These are phyloP conservation scores for Zymoseptoria crescenta DNA, from an alignment of 2,329 filamentous ascomycete species.

Conservation along the genomic window DNA sequence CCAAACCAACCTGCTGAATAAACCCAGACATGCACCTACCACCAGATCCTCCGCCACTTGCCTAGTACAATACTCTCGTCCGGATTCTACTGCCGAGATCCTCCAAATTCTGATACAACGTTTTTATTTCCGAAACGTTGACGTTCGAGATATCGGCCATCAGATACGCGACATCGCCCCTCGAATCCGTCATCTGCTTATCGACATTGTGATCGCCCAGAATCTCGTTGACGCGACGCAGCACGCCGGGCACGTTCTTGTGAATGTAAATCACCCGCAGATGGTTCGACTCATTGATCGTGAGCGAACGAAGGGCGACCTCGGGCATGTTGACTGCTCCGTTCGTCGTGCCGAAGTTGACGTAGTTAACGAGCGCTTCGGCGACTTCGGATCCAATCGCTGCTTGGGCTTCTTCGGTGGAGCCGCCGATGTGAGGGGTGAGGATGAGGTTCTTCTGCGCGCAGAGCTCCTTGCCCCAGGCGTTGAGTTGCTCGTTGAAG, in stretches of 20 bases:
- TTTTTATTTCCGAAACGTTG: slow-evolving; percentile 70
- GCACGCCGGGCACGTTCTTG: slow-evolving; percentile 89
- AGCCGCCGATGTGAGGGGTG: slow-evolving; percentile 93
- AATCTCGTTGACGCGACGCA: slow-evolving; percentile 91
- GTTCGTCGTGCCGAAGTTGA: slow-evolving; percentile 87
- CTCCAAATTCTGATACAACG: slow-evolving; percentile 76
- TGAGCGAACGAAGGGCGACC: slow-evolving; percentile 80
- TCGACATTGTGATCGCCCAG: slow-evolving; percentile 94
- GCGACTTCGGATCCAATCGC: slow-evolving; percentile 92
- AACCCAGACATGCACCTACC: not conserved
- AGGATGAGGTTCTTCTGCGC: slow-evolving; percentile 86
- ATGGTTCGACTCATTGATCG: slow-evolving; percentile 79
- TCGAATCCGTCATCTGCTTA: slow-evolving; percentile 96
- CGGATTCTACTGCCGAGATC: slow-evolving; percentile 48
- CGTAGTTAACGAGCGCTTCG: slow-evolving; percentile 82
- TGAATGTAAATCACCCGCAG: slow-evolving; percentile 95
- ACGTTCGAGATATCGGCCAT: slow-evolving; percentile 97
- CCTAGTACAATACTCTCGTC: slow-evolving; percentile 42
- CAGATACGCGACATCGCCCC: slow-evolving; percentile 87
- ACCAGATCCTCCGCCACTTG: not conserved
- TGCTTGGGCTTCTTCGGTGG: slow-evolving; percentile 93
- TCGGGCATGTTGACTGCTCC: slow-evolving; percentile 97
- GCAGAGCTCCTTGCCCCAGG: slow-evolving; percentile 78
- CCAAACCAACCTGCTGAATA: not conserved
- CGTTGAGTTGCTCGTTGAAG: slow-evolving; percentile 76